These are phyloP conservation scores for Castanea crenata DNA, from an alignment of 306 rosid species.

Conservation along the genomic window DNA sequence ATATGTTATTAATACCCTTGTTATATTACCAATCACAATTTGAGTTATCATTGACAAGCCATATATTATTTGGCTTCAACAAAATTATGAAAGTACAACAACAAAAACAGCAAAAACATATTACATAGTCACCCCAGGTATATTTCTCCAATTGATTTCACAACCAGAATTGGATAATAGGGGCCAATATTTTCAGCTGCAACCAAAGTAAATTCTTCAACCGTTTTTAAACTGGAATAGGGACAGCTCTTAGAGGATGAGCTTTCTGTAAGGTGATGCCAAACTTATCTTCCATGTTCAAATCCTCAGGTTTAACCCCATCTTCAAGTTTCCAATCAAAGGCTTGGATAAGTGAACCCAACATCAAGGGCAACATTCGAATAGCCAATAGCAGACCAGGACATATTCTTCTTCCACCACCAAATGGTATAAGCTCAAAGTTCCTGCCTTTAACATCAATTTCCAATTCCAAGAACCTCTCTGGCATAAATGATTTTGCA, in stretches of 20 bases:
- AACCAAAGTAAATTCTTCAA: no score
- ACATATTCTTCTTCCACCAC: conserved; percentile 44
- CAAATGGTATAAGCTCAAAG: conserved; percentile 56
- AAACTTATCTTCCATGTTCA: conserved; percentile 52
- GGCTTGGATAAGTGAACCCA: conserved; percentile 45
- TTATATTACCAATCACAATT: no score
- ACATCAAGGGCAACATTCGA: conserved; percentile 43
- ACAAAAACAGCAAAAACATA: no score
- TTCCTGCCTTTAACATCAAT: conserved; percentile 40
- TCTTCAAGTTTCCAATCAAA: conserved; percentile 61
- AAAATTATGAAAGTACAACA: no score
- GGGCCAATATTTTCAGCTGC: no score
- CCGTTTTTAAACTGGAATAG: conserved; percentile 1
- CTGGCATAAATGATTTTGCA: conserved; percentile 35
- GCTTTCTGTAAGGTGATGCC: conserved; percentile 45
- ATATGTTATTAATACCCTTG: no score
- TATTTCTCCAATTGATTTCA: no score
- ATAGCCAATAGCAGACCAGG: conserved; percentile 48
- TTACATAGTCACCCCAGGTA: no score
- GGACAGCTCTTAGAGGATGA: conserved; percentile 38
- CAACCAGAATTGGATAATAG: no score
- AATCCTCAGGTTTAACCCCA: conserved; percentile 23
- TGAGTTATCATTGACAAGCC: no score
- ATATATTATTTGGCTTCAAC: no score
- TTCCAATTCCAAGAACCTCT: conserved; percentile 46